phyloP scores from a whole-genome alignment of 129 eudicot genomes.

The Escallonia rubra region DNA sequence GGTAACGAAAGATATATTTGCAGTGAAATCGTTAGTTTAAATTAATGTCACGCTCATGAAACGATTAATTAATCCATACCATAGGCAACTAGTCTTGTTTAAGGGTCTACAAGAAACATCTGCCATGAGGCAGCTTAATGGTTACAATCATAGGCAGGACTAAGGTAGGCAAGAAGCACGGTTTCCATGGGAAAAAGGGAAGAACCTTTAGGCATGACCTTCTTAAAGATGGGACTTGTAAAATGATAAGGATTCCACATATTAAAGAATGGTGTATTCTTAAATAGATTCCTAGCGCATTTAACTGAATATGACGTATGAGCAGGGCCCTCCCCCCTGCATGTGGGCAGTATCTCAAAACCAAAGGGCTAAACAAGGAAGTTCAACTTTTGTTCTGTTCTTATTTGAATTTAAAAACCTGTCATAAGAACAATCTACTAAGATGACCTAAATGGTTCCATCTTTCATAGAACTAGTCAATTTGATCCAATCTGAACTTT shows the following conservation, averaged over 20 bases:
- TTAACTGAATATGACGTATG: background rate
- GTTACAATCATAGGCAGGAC: slow-evolving; percentile 1
- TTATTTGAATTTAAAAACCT: background rate
- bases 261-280: background rate
- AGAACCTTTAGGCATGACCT: background rate
- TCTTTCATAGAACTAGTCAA: background rate
- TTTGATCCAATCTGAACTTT: background rate
- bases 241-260: slow-evolving; percentile 14
- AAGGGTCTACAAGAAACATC: background rate
- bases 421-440: background rate
- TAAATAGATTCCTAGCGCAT: slow-evolving; percentile 11
- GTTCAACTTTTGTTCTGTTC: no score
- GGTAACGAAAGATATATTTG: background rate
- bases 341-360: slow-evolving; percentile 17
- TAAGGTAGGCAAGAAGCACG: background rate
- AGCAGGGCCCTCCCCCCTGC: slow-evolving; percentile 17
- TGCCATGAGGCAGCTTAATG: background rate
- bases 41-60: no score
- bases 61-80: no score
- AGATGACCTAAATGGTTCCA: background rate
- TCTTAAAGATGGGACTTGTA: background rate
- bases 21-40: no score
- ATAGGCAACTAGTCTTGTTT: no score
- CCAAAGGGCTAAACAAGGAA: slow-evolving; percentile 8
- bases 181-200: background rate